A percentile compares a stretch with the other conserved stretches of the same genome.
Evolutionary conservation across 495 filamentous ascomycete species (phyloP).

Genomic region (Xylaria venustula): DNA sequence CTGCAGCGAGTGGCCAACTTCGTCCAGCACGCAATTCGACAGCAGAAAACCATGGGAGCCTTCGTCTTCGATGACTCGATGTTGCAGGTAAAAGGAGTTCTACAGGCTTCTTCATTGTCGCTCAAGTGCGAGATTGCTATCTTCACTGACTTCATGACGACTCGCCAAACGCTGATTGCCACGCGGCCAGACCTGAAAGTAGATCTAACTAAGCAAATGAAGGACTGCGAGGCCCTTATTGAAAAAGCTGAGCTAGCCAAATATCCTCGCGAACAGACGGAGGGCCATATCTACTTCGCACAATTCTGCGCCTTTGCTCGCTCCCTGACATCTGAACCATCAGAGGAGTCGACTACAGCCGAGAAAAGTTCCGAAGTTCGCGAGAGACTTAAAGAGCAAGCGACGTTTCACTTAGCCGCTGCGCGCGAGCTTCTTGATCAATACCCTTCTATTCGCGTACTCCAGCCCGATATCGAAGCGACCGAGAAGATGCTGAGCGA

Average conservation of each 20-base stretch:
- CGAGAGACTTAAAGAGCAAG: slow-evolving; percentile 16
- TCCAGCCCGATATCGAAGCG: slow-evolving; percentile 19
- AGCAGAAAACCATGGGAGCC: slow-evolving; percentile 31
- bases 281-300: slow-evolving; percentile 36
- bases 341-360: not conserved
- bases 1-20: slow-evolving; percentile 55
- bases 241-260: slow-evolving; percentile 18
- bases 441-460: slow-evolving; percentile 12
- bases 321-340: not conserved
- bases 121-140: slow-evolving; percentile 57
- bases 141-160: slow-evolving; percentile 52
- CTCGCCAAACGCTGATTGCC: slow-evolving; percentile 18
- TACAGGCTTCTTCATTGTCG: slow-evolving; percentile 51
- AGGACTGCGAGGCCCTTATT: slow-evolving; percentile 36
- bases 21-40: slow-evolving; percentile 48
- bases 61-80: slow-evolving; percentile 45
- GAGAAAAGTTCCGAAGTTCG: not conserved
- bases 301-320: slow-evolving; percentile 29
- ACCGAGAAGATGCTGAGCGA: slow-evolving; percentile 24
- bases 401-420: slow-evolving; percentile 6
- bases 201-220: slow-evolving; percentile 37
- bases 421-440: slow-evolving; percentile 18
- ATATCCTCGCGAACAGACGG: slow-evolving; percentile 29
- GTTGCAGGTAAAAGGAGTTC: slow-evolving; percentile 46
- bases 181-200: slow-evolving; percentile 23